A percentile compares a stretch with the other conserved stretches of the same genome.
Conservation (phyloP, 2,329 filamentous ascomycete species). For the Lecanosticta acicola region DNA sequence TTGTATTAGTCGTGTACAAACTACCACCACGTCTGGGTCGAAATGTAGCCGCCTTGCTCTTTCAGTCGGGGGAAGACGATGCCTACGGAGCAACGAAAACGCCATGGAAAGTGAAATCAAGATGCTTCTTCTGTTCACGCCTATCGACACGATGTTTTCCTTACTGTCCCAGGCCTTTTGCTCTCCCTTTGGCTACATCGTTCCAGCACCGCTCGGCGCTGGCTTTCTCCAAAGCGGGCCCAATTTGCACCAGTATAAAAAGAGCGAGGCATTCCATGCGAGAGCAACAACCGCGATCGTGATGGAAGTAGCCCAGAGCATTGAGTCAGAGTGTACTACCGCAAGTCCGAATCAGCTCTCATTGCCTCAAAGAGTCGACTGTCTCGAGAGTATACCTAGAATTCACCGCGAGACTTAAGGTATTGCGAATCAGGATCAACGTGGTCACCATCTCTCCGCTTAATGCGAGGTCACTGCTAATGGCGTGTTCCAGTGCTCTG, state of each 20-base stretch:
- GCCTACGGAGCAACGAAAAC: no score
- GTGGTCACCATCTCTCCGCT: conserved; percentile 42
- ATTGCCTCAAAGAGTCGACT: no score
- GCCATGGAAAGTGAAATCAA: no score
- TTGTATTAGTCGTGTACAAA: no score
- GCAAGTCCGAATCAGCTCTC: no score
- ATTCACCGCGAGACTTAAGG: conserved; percentile 42
- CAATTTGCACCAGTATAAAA: conserved; percentile 16
- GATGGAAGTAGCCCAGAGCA: conserved; percentile 18
- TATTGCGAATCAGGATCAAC: conserved; percentile 45
- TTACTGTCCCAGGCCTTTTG: conserved; percentile 16
- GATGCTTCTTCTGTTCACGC: no score
- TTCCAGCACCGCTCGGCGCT: conserved; percentile 18
- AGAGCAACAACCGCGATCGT: conserved; percentile 19
- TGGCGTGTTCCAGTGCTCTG: conserved; percentile 39
- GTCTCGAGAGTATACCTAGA: conserved; percentile 46
- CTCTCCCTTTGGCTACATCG: conserved; percentile 17
- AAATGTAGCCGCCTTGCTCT: no score
- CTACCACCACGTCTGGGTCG: no score
- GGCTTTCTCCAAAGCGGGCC: conserved; percentile 9
- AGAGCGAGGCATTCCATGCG: conserved; percentile 17
- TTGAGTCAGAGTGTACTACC: conserved; percentile 17
- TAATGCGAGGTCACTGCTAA: conserved; percentile 42
- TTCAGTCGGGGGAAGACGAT: no score
- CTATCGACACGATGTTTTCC: not conserved